Percentiles rank a stretch among this genome's conserved stretches.
Conservation (phyloP, 805 yeast genomes). For the Candida dendrica region DNA sequence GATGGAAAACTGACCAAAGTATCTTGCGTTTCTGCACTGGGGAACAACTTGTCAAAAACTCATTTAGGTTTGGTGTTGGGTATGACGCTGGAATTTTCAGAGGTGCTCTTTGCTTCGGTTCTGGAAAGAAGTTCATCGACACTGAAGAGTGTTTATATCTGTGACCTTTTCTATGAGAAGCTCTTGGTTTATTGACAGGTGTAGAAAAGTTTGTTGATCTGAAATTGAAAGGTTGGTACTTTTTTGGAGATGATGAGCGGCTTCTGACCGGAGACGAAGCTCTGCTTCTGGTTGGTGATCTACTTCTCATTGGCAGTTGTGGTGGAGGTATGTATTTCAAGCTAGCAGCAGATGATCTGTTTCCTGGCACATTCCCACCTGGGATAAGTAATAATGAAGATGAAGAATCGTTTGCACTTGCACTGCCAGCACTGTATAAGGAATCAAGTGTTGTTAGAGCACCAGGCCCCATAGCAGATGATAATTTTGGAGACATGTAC, state of each 20-base stretch:
- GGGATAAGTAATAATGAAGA: slow-evolving; percentile 10
- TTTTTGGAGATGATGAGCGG: slow-evolving; percentile 19
- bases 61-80: slow-evolving; percentile 42
- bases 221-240: slow-evolving; percentile 55
- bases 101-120: slow-evolving; percentile 72
- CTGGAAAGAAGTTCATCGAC: slow-evolving; percentile 92
- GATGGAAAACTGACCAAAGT: slow-evolving; percentile 52
- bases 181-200: slow-evolving; percentile 28
- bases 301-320: slow-evolving; percentile 16
- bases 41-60: slow-evolving; percentile 54
- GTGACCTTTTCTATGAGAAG: slow-evolving; percentile 87
- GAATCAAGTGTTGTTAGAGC: neutral
- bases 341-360: slow-evolving; percentile 17
- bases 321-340: slow-evolving; percentile 20
- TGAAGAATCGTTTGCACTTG: neutral
- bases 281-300: slow-evolving; percentile 21
- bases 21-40: slow-evolving; percentile 51
- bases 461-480: neutral
- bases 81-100: slow-evolving; percentile 66
- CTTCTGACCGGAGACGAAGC: slow-evolving; percentile 25
- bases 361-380: slow-evolving; percentile 22
- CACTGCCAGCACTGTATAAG: neutral
- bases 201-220: slow-evolving; percentile 39
- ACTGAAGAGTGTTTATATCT: slow-evolving; percentile 94
- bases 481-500: neutral